Base-by-base conservation (phyloP, 306 rosid species). In the Mimosa bimucronata region DNA sequence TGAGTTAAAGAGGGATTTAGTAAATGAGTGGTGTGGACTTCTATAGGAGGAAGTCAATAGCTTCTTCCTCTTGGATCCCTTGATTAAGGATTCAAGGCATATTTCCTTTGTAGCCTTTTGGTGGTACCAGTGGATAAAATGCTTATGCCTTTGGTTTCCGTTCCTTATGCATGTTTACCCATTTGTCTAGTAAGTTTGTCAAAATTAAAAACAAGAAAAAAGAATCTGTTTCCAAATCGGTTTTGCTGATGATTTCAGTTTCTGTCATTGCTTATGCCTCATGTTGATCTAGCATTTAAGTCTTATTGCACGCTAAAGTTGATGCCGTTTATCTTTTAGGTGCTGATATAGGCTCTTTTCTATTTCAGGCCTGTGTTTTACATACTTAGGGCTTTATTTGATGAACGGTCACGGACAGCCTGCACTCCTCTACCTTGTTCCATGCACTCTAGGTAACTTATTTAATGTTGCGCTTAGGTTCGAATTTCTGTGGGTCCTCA, bases 401-500 rank as follows among this genome's bases (percentile, higher is more conserved):
- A 94, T 94, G 98, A 66, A 91, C 11, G 97, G 98, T 65, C 90
- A 94, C 65, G 98, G 98, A 75, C 98, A 94, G 79, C 98, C 98
- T 60, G 98, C 98, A 69, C 97, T 94, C 6, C 98, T 94, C 26
- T 94, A 94, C 87, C 97, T 94, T 50, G 98, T 94, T 82, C 98
- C 98, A 44, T 94, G 97, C 71, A 94, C 98, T 66, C 88, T 94
- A 83, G 98, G 98, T 92, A 92, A 87, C 71, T 55, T 69, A 18
- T 66, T 50, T 45, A 18, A 62, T 21, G 52, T 6, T 69, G 3
- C 21, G 34, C 18, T 42, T 85, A 57, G 50, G 42, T 64, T 58
- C 25, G 16, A 34, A 12, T 23, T 55, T 15, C 3, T 15, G 57
- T 8, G n/a, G 14, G 61, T 57, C 52, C 38, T 76, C 25, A 25